Evolutionary conservation across 2,329 filamentous ascomycete genomes (phyloP).

Genomic region (Neofusicoccum umdonicola): DNA sequence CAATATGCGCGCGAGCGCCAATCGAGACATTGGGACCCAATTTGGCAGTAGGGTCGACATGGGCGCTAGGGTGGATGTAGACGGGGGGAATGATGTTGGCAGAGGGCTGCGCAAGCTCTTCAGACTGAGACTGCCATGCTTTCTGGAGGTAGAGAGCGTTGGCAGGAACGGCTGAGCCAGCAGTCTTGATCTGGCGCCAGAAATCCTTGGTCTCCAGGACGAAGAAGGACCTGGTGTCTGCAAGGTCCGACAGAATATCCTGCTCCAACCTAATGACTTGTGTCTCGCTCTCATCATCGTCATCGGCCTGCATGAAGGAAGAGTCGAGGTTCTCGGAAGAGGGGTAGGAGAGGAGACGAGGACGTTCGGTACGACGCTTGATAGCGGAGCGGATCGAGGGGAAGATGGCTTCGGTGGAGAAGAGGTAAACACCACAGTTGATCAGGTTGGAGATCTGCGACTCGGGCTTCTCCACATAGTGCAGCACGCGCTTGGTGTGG

Average conservation of each 20-base stretch:
- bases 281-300: constrained; percentile 74
- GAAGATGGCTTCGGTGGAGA: constrained; percentile 93
- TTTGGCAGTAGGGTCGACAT: constrained; percentile 91
- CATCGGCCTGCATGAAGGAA: constrained; percentile 60
- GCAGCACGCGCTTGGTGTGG: constrained; percentile 90
- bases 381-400: constrained; percentile 91
- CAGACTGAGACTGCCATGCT: constrained; percentile 77
- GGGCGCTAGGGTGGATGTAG: constrained; percentile 89
- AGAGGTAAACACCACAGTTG: constrained; percentile 98
- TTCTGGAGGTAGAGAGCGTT: constrained; percentile 96
- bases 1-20: constrained; percentile 80
- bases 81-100: constrained; percentile 88
- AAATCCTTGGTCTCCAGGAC: constrained; percentile 99
- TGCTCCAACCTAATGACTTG: constrained; percentile 94
- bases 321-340: constrained; percentile 89
- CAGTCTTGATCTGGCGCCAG: constrained; percentile 99
- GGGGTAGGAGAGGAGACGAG: constrained; percentile 89
- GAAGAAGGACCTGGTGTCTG: constrained; percentile 96
- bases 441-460: constrained; percentile 97
- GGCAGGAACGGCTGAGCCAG: constrained; percentile 91
- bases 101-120: constrained; percentile 78
- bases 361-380: constrained; percentile 89
- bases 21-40: constrained; percentile 96
- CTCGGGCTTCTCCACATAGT: constrained; percentile 99
- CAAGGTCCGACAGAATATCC: constrained; percentile 91